A percentile compares a stretch with the other conserved stretches of the same genome.
These are phyloP conservation scores for Fusarium mundagurra DNA, from an alignment of 2,329 filamentous ascomycete species.

Conservation along the genomic window DNA sequence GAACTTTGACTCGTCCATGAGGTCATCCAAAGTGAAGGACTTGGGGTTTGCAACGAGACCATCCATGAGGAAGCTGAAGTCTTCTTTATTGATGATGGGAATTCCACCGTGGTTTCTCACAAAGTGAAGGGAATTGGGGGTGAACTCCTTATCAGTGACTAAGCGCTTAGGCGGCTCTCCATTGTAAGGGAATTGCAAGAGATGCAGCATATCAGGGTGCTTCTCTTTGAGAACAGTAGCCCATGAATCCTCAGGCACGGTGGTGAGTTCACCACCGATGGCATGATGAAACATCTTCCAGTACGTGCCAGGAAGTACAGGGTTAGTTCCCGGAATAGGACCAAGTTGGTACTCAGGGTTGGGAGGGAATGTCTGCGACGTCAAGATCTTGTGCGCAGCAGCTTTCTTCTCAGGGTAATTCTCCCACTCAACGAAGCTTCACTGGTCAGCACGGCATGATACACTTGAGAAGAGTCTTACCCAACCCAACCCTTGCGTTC, in stretches of 20 bases:
- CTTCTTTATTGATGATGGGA: constrained; percentile 68
- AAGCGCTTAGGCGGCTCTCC: constrained; percentile 70
- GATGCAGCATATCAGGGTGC: constrained; percentile 67
- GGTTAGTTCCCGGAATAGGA: constrained; percentile 66
- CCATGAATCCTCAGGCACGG: constrained; percentile 68
- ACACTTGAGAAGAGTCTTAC: constrained; percentile 10
- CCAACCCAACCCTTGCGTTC: constrained; percentile 50
- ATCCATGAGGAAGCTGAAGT: constrained; percentile 64
- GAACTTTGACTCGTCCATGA: constrained; percentile 69
- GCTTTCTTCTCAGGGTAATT: constrained; percentile 74
- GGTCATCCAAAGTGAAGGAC: constrained; percentile 65
- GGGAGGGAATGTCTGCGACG: constrained; percentile 43
- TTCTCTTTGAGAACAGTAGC: constrained; percentile 65
- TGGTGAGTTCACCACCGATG: constrained; percentile 49
- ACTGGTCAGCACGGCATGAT: not conserved
- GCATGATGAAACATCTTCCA: constrained; percentile 70
- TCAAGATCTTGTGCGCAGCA: constrained; percentile 62
- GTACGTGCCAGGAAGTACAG: constrained; percentile 63
- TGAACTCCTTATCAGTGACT: constrained; percentile 65
- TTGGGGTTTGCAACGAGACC: constrained; percentile 69
- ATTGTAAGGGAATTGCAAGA: constrained; percentile 72
- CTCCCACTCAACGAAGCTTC: constrained; percentile 74
- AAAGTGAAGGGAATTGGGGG: constrained; percentile 68
- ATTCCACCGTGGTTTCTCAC: constrained; percentile 79
- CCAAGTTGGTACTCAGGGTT: constrained; percentile 65